Conservation (phyloP, 2,329 filamentous ascomycete genomes). For the Nannizzia gypsea region DNA sequence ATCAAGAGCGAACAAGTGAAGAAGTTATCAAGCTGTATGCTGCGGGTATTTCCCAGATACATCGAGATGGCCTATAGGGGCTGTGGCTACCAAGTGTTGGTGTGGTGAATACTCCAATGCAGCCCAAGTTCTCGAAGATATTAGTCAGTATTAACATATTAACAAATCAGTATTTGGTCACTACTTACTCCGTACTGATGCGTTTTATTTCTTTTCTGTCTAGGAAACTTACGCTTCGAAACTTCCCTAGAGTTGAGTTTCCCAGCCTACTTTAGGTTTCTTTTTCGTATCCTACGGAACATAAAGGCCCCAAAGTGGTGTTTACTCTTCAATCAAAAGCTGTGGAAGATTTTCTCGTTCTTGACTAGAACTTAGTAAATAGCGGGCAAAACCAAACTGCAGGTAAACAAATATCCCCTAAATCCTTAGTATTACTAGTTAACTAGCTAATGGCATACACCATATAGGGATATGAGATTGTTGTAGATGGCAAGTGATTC, state of each 20-base stretch:
- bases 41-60: not conserved
- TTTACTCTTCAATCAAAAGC: not conserved
- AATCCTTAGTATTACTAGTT: not conserved
- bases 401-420: not conserved
- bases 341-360: not conserved
- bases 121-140: not conserved
- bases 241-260: not conserved
- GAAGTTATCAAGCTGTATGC: not conserved
- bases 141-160: not conserved
- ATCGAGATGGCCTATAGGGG: not conserved
- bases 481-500: not conserved
- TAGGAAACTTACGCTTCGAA: not conserved
- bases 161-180: not conserved
- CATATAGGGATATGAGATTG: not conserved
- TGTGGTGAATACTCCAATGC: not conserved
- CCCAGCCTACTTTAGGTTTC: not conserved
- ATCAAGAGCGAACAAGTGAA: not conserved
- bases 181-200: not conserved
- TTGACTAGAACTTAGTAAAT: not conserved
- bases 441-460: not conserved
- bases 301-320: not conserved
- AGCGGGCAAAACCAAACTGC: too few species aligned
- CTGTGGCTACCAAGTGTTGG: not conserved
- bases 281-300: not conserved
- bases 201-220: not conserved